Percentiles rank a stretch among this genome's conserved stretches.
Evolutionary conservation across 1,284 basidiomycete genomes (phyloP).

Genomic region (Apiotrichum gamsii): DNA sequence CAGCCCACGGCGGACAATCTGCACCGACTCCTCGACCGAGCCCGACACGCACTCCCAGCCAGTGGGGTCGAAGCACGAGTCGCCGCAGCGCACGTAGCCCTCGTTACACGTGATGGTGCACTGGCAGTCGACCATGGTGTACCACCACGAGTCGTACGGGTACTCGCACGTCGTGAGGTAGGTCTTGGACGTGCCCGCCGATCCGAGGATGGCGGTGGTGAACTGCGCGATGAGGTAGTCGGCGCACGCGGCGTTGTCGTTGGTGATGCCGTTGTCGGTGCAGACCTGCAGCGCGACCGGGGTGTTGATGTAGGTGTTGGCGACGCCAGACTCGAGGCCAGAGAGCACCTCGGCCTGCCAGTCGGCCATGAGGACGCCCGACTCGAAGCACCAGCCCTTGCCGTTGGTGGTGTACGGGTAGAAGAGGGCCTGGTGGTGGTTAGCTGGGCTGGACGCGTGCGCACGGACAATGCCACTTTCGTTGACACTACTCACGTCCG

Average conservation of each 20-base stretch:
- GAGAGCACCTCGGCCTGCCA: neutral
- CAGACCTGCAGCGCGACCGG: neutral
- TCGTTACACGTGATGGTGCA: neutral
- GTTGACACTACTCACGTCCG: neutral
- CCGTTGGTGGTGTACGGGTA: neutral
- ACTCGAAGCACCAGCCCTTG: neutral
- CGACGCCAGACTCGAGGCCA: neutral
- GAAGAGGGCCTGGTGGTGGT: neutral
- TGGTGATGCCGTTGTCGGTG: neutral
- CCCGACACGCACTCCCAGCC: neutral
- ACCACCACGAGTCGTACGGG: neutral
- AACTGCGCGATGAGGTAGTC: too few species aligned
- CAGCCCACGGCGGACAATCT: neutral
- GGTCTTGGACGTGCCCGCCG: too few species aligned
- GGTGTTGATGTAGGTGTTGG: neutral
- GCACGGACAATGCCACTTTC: neutral
- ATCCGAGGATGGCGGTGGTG: too few species aligned
- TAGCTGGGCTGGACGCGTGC: neutral
- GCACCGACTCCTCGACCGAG: slow-evolving; percentile 27
- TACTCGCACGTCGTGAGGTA: neutral
- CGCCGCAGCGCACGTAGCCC: neutral
- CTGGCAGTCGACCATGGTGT: neutral
- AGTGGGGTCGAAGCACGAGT: neutral
- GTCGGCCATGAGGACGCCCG: neutral
- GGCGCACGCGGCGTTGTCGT: neutral